A percentile compares a stretch with the other conserved stretches of the same genome.
phyloP scores from a whole-genome alignment of 495 filamentous ascomycete genomes.

The Hypoxylon lienhwacheense region DNA sequence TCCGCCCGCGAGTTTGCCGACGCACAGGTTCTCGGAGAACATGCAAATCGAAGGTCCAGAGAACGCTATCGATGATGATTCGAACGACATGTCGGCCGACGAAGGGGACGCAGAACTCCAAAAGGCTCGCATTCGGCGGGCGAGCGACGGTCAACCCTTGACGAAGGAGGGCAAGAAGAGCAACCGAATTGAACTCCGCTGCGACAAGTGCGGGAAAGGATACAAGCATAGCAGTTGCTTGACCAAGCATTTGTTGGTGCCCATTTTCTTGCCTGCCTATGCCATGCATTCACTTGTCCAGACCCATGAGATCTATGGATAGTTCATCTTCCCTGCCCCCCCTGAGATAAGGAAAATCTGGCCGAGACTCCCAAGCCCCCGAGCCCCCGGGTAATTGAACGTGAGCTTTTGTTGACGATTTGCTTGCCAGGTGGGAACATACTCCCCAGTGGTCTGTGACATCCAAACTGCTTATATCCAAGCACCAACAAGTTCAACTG shows the following conservation, averaged over 20 bases:
- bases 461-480: conserved; percentile 96
- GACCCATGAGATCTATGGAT: conserved; percentile 35
- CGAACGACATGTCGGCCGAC: conserved; percentile 58
- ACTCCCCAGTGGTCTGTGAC: conserved; percentile 97
- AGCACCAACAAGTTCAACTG: conserved; percentile 98
- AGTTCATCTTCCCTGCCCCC: conserved; percentile 29
- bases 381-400: conserved; percentile 35
- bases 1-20: conserved; percentile 54
- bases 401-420: conserved; percentile 43
- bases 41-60: conserved; percentile 50
- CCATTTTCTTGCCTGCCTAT: conserved; percentile 52
- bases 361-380: conserved; percentile 34
- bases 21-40: conserved; percentile 45
- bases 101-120: conserved; percentile 59
- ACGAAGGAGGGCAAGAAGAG: conserved; percentile 76
- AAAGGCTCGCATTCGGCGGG: conserved; percentile 74
- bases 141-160: conserved; percentile 82
- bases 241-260: conserved; percentile 99
- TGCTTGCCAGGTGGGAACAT: conserved; percentile 90
- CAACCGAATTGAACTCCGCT: conserved; percentile 82
- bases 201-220: conserved; percentile 98
- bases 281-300: conserved; percentile 42
- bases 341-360: conserved; percentile 28
- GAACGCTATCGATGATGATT: conserved; percentile 62
- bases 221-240: conserved; percentile 99